Conservation (phyloP, 176 grass and related monocot species). For the Oryza meyeriana region DNA sequence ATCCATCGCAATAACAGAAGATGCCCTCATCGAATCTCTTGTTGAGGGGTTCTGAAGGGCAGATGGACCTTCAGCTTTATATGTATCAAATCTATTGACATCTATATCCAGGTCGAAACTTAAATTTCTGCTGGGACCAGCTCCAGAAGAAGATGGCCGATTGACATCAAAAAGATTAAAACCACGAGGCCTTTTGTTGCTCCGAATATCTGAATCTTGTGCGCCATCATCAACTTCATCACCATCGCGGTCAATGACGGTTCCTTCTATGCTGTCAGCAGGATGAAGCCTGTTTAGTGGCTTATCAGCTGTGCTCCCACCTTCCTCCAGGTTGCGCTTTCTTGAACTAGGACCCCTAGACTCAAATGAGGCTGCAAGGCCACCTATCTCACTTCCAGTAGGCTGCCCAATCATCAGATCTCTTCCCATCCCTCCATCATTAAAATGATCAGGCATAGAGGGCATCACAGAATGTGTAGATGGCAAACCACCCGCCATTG, state of each 20-base stretch:
- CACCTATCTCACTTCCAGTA: slow-evolving; percentile 89
- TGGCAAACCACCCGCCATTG: slow-evolving; percentile 80
- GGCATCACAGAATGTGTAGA: slow-evolving; percentile 55
- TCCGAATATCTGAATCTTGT: slow-evolving; percentile 67
- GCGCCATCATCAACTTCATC: slow-evolving; percentile 89
- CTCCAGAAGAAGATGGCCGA: slow-evolving; percentile 69
- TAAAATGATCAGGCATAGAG: slow-evolving; percentile 49
- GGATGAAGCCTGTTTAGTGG: slow-evolving; percentile 64
- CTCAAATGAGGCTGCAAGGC: slow-evolving; percentile 84
- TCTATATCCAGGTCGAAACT: slow-evolving; percentile 81
- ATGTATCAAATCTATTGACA: slow-evolving; percentile 48
- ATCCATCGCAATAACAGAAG: slow-evolving; percentile 98
- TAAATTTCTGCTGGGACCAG: slow-evolving; percentile 89
- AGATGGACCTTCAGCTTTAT: slow-evolving; percentile 40
- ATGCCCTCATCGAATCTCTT: slow-evolving; percentile 79
- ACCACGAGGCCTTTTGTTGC: slow-evolving; percentile 73
- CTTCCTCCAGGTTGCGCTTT: slow-evolving; percentile 87
- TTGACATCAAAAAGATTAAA: slow-evolving; percentile 79
- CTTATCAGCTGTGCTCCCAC: slow-evolving; percentile 92
- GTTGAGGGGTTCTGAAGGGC: slow-evolving; percentile 45
- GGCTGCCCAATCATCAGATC: slow-evolving; percentile 97
- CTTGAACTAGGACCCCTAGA: slow-evolving; percentile 85
- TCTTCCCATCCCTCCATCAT: slow-evolving; percentile 67
- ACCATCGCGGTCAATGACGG: slow-evolving; percentile 84
- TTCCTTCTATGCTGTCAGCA: slow-evolving; percentile 94